A percentile compares a stretch with the other conserved stretches of the same genome.
Evolutionary conservation across 495 filamentous ascomycete species (phyloP).

Genomic region (Apiosordaria backusii): DNA sequence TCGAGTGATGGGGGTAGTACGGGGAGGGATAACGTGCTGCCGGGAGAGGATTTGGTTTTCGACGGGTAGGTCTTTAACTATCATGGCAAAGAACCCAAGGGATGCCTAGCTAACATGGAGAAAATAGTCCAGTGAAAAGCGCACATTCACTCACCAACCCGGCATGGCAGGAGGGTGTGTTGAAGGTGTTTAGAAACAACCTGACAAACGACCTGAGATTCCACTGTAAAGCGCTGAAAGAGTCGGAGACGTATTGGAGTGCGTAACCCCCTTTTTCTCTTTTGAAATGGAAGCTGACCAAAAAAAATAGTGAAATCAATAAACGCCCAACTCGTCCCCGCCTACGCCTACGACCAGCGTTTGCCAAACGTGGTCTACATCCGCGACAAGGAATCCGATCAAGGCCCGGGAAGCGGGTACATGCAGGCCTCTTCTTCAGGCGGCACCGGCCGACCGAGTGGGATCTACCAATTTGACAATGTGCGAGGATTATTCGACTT

Average conservation of each 20-base stretch:
- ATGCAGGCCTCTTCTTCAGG: constrained; percentile 12
- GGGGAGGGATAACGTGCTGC: constrained; percentile 35
- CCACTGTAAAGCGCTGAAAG: constrained; percentile 28
- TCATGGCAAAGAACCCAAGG: neutral
- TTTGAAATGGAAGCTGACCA: neutral
- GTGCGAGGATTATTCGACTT: constrained; percentile 31
- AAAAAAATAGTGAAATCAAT: constrained; percentile 28
- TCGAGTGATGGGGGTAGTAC: constrained; percentile 28
- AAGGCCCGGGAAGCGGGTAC: constrained; percentile 15
- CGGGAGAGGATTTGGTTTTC: constrained; percentile 33
- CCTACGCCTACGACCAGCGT: constrained; percentile 35
- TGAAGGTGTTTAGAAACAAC: constrained; percentile 36
- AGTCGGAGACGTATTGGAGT: constrained; percentile 39
- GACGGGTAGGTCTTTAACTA: constrained; percentile 25
- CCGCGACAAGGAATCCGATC: constrained; percentile 32
- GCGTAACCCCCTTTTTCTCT: neutral
- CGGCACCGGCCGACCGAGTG: constrained; percentile 24
- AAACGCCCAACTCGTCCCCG: constrained; percentile 36
- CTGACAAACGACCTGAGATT: constrained; percentile 31
- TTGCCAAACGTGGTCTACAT: constrained; percentile 33
- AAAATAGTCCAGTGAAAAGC: constrained; percentile 27
- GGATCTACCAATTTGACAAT: constrained; percentile 31
- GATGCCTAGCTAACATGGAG: neutral
- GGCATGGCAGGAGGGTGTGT: constrained; percentile 26
- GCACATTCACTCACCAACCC: constrained; percentile 25